Conservation (phyloP, 2,329 filamentous ascomycete species). For the Alternaria triticina region DNA sequence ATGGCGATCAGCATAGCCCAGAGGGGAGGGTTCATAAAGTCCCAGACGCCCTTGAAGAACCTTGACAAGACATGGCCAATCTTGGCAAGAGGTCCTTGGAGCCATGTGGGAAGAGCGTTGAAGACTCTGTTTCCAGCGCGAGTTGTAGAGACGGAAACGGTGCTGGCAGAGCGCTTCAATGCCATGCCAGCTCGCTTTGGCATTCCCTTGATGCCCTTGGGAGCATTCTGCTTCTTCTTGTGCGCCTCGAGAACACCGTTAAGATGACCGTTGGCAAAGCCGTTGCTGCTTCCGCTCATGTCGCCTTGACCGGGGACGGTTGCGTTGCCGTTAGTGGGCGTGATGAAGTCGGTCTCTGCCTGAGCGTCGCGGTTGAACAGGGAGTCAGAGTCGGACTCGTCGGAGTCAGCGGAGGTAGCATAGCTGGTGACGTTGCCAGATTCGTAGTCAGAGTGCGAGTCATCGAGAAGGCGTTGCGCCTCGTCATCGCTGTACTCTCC, state of each 20-base stretch:
- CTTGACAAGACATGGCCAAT: slow-evolving; percentile 51
- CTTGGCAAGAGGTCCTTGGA: slow-evolving; percentile 59
- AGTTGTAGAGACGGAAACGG: slow-evolving; percentile 33
- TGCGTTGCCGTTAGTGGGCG: slow-evolving; percentile 58
- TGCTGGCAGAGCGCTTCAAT: slow-evolving; percentile 26
- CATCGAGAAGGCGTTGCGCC: slow-evolving; percentile 47
- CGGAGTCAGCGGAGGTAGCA: slow-evolving; percentile 40
- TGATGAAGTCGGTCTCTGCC: slow-evolving; percentile 43
- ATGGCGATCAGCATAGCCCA: slow-evolving; percentile 97
- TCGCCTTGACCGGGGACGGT: slow-evolving; percentile 48
- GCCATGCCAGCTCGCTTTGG: slow-evolving; percentile 35
- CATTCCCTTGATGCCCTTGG: slow-evolving; percentile 44
- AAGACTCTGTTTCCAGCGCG: slow-evolving; percentile 52
- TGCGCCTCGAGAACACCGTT: slow-evolving; percentile 41
- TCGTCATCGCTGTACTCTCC: slow-evolving; percentile 63
- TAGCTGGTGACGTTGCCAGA: slow-evolving; percentile 55
- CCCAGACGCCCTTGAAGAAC: slow-evolving; percentile 75
- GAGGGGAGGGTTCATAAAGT: slow-evolving; percentile 97
- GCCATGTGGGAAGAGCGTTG: slow-evolving; percentile 57
- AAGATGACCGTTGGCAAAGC: slow-evolving; percentile 42
- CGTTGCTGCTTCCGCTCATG: slow-evolving; percentile 47
- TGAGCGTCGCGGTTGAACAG: slow-evolving; percentile 39
- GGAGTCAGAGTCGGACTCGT: slow-evolving; percentile 35
- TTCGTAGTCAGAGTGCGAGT: slow-evolving; percentile 55
- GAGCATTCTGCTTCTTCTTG: slow-evolving; percentile 30